Base-by-base conservation (phyloP, 202 grass and related monocot species). In the Miscanthus sacchariflorus region DNA sequence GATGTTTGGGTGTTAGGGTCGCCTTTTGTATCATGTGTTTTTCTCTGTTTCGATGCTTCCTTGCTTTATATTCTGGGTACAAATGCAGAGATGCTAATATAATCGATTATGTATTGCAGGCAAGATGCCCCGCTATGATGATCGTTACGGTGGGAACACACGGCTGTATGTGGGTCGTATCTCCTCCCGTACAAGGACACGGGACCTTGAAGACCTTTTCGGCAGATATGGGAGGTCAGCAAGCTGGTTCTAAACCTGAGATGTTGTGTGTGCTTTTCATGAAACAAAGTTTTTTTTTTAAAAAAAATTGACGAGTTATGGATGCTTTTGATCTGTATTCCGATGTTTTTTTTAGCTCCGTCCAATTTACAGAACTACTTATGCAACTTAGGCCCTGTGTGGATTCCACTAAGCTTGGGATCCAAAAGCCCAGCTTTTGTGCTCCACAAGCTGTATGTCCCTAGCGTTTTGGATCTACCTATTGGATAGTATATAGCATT, bases 151-250 rank as follows among this genome's bases (percentile, higher is more conserved):
- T 0, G 90, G 90, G 30, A 86, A 75, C 81, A 93, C 94, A 30
- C 87, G 97, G 66, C 86, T 99, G 72, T 99, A 99, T 11, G 94
- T 99, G 17, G 97, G 97, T 27, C 91, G 88, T n/a, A 54, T 99
- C 13, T 95, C 94, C 23, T 92, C 94, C 44, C 91, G 91, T 9
- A 99, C 93, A 2, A 90, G 97, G 36, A 88, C 93, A 12, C 71
- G 88, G 19, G 97, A 99, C 76, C 86, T 99, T 35, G 97, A 99
- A 89, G 91, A 96, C 40, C 82, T 96, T 75, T 99, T 99, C 35
- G 63, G 90, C 79, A 85, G 92, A 95, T 99, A 99, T 84, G 97
- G 97, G 89, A 99, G 97, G 97, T 98, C 76, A 90, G 74, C 63
- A 85, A 0, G 5, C 69, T 24, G 13, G 28, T 21, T 45, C 76